Conservation (phyloP, 495 filamentous ascomycete genomes). For the Xylaria sp. region DNA sequence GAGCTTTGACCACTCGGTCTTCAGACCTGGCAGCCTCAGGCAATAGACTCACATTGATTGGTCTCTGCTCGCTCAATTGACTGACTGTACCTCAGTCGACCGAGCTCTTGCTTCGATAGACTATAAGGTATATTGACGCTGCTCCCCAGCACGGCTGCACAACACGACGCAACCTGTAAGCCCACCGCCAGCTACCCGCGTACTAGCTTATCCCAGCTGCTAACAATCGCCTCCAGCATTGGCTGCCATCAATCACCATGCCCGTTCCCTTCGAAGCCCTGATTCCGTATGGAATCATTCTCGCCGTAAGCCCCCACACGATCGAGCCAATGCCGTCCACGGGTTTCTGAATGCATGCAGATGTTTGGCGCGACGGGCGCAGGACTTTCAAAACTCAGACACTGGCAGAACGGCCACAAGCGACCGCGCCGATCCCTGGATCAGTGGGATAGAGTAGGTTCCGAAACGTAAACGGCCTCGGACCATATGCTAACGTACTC, state of each 20-base stretch:
- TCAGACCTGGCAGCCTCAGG: not conserved
- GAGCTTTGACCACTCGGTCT: conserved; percentile 14
- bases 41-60: conserved; percentile 1
- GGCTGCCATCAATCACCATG: conserved; percentile 63
- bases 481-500: conserved; percentile 42
- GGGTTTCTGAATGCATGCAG: conserved; percentile 52
- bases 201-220: not conserved
- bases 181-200: not conserved
- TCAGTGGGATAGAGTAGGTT: conserved; percentile 89
- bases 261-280: conserved; percentile 95
- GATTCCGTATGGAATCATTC: conserved; percentile 91
- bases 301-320: conserved; percentile 67
- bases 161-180: conserved; percentile 15
- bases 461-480: conserved; percentile 5
- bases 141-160: conserved; percentile 23
- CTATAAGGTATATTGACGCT: conserved; percentile 11
- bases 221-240: conserved; percentile 18
- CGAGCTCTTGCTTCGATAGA: not conserved
- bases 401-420: conserved; percentile 89
- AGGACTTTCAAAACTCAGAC: conserved; percentile 74
- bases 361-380: conserved; percentile 89
- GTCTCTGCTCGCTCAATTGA: conserved; percentile 17
- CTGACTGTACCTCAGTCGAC: not conserved
- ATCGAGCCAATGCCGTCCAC: conserved; percentile 18
- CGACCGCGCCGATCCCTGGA: conserved; percentile 81